Percentiles rank a stretch among this genome's conserved stretches.
Conservation (phyloP, 805 yeast species). For the Suhomyces xylopsoci region DNA sequence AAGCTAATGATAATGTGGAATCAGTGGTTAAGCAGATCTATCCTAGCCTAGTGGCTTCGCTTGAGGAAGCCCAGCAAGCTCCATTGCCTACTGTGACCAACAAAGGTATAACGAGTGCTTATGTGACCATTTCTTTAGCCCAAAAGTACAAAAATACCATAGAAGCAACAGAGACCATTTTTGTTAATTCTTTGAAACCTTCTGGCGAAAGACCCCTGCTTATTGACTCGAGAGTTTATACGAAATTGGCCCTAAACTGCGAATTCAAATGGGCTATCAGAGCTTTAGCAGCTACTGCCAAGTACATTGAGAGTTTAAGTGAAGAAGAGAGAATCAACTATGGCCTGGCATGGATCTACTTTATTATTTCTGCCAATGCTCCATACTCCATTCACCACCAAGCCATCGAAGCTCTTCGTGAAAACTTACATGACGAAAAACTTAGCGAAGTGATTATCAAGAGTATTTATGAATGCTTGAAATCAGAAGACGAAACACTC, state of each 20-base stretch:
- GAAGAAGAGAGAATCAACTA: constrained; percentile 18
- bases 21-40: constrained; percentile 12
- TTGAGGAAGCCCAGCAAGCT: constrained; percentile 44
- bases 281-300: constrained; percentile 39
- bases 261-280: constrained; percentile 54
- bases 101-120: constrained; percentile 53
- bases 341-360: constrained; percentile 52
- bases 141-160: constrained; percentile 8
- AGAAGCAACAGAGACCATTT: constrained; percentile 11
- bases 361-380: constrained; percentile 42
- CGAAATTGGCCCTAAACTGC: constrained; percentile 43
- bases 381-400: constrained; percentile 30
- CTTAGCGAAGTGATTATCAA: constrained; percentile 43
- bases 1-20: not conserved
- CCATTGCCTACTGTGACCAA: constrained; percentile 55
- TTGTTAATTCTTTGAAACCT: constrained; percentile 32
- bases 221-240: constrained; percentile 42
- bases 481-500: constrained; percentile 10
- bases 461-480: constrained; percentile 35
- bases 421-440: not conserved
- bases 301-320: constrained; percentile 9
- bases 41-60: constrained; percentile 24
- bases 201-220: constrained; percentile 47
- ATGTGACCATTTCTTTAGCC: constrained; percentile 40
- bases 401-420: constrained; percentile 18